Percentiles rank a stretch among this genome's conserved stretches.
Evolutionary conservation across 2,329 filamentous ascomycete species (phyloP).

Genomic region (Sphaceloma murrayae): DNA sequence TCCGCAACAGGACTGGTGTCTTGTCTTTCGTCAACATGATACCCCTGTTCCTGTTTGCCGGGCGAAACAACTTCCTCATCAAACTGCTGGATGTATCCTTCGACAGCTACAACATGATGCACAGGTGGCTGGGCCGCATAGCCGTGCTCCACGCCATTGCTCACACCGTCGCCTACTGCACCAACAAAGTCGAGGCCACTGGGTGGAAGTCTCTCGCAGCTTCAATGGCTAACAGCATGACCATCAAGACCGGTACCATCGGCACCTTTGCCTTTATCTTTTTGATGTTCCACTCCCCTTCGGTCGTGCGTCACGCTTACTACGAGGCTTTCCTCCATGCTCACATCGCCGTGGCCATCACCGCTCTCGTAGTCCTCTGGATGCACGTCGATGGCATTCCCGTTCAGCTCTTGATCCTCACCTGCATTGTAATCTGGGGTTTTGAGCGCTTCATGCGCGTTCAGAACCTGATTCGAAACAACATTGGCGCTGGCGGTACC

Average conservation of each 20-base stretch:
- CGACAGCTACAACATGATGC: slow-evolving; percentile 72
- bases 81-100: slow-evolving; percentile 63
- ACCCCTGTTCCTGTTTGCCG: slow-evolving; percentile 63
- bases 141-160: slow-evolving; percentile 59
- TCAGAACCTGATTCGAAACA: slow-evolving; percentile 53
- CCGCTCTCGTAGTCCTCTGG: slow-evolving; percentile 55
- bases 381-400: slow-evolving; percentile 50
- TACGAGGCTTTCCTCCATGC: slow-evolving; percentile 69
- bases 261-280: slow-evolving; percentile 51
- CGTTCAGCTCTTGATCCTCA: slow-evolving; percentile 52
- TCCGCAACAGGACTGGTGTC: slow-evolving; percentile 60
- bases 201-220: slow-evolving; percentile 42
- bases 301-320: slow-evolving; percentile 63
- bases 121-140: slow-evolving; percentile 72
- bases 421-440: slow-evolving; percentile 57
- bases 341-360: slow-evolving; percentile 55
- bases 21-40: slow-evolving; percentile 69
- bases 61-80: slow-evolving; percentile 71
- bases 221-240: slow-evolving; percentile 35
- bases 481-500: slow-evolving; percentile 56
- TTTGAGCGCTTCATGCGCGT: slow-evolving; percentile 54
- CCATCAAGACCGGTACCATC: slow-evolving; percentile 54
- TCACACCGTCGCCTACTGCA: slow-evolving; percentile 54
- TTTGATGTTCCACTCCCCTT: slow-evolving; percentile 59
- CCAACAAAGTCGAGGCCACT: slow-evolving; percentile 33